Conservation (phyloP, 257 asterid genomes). For the Scutellaria minor region DNA sequence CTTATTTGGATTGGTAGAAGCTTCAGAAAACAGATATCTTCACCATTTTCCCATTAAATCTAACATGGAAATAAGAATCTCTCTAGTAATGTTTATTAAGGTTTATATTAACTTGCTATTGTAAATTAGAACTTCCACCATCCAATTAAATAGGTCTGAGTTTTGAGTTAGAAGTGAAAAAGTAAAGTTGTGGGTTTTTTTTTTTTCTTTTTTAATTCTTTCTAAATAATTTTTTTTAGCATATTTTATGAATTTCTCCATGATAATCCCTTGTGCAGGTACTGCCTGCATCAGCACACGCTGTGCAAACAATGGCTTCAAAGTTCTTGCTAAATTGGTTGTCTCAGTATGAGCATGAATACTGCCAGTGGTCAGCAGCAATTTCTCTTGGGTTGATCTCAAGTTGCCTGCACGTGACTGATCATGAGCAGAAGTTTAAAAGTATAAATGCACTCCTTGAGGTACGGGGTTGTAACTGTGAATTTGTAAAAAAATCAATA, state of each 20-base stretch:
- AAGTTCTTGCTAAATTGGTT: conserved; percentile 80
- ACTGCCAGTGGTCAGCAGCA: conserved; percentile 96
- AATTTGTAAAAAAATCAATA: conserved; percentile 4
- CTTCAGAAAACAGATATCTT: neutral
- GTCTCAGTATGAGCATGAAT: conserved; percentile 83
- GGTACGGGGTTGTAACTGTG: conserved; percentile 52
- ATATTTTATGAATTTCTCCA: conserved; percentile 18
- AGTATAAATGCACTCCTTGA: conserved; percentile 75
- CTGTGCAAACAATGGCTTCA: conserved; percentile 72
- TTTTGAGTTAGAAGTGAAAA: conserved; percentile 14
- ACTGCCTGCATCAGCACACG: conserved; percentile 77
- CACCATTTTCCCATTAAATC: neutral
- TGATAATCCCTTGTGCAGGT: conserved; percentile 54
- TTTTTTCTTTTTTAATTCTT: neutral
- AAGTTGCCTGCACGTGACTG: conserved; percentile 90
- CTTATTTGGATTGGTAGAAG: conserved; percentile 8
- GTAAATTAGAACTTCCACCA: neutral
- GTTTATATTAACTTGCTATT: conserved; percentile 13
- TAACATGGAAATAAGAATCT: neutral
- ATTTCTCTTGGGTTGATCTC: conserved; percentile 93
- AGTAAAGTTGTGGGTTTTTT: neutral
- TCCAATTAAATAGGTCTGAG: neutral
- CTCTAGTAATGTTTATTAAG: neutral
- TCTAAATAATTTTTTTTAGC: too few species aligned
- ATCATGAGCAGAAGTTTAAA: conserved; percentile 74